These are phyloP conservation scores for Aphanocladium album DNA, from an alignment of 2,329 filamentous ascomycete species.

Conservation along the genomic window DNA sequence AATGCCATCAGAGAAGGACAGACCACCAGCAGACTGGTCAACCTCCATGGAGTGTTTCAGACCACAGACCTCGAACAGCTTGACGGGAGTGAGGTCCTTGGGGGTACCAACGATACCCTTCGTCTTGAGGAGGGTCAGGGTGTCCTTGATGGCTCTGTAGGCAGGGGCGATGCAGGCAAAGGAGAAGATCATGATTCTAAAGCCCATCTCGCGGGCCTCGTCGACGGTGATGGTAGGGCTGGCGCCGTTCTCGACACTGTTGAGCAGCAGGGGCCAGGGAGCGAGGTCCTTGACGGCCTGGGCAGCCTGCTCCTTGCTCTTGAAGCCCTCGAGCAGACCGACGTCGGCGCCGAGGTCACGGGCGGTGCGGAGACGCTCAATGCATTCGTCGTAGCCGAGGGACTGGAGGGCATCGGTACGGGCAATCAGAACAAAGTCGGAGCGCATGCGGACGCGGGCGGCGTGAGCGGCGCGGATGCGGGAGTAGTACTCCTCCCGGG, in stretches of 20 bases:
- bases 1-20: constrained; percentile 11
- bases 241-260: constrained; percentile 53
- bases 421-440: constrained; percentile 60
- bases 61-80: constrained; percentile 48
- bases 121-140: constrained; percentile 34
- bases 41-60: constrained; percentile 45
- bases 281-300: constrained; percentile 42
- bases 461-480: constrained; percentile 53
- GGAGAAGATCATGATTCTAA: constrained; percentile 55
- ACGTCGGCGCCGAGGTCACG: constrained; percentile 53
- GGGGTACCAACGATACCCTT: constrained; percentile 33
- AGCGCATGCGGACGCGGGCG: constrained; percentile 42
- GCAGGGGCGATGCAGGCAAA: constrained; percentile 44
- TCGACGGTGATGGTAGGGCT: constrained; percentile 49
- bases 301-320: constrained; percentile 44
- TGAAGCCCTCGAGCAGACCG: constrained; percentile 55
- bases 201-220: constrained; percentile 52
- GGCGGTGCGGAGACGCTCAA: constrained; percentile 46
- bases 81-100: constrained; percentile 39
- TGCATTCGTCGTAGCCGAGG: constrained; percentile 52
- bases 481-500: constrained; percentile 42
- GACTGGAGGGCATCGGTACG: constrained; percentile 57
- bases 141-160: constrained; percentile 37
- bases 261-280: constrained; percentile 48
- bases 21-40: constrained; percentile 29